Base-by-base conservation (phyloP, 1,284 basidiomycete genomes). In the Mycosarcoma maydis region DNA sequence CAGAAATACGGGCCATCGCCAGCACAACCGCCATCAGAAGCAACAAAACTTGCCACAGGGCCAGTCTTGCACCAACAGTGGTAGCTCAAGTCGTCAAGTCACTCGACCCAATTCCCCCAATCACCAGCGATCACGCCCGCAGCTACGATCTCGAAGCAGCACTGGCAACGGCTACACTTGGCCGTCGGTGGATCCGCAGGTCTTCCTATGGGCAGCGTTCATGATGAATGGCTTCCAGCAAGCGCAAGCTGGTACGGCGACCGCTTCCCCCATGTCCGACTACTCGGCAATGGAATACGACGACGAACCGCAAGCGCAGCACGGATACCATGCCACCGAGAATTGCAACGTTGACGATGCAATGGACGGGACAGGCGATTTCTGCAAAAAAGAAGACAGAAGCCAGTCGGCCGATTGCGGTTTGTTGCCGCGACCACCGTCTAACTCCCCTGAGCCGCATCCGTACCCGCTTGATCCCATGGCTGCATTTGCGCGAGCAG, bases 101-200 rank as follows among this genome's bases (percentile, higher is more conserved):
- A 33, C 30, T 6, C 42, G 42, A n/a, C 5, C 42, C 11, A 33
- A 20, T 20, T 44, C 30, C 3, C 42, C 42, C 27, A 44, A 44
- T 27, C n/a, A n/a, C 11, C 29, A 16, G n/a, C 37, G 37, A n/a
- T 4, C 29, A 17, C 42, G 17, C 20, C 42, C 19, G 7, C 32
- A 13, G 32, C 42, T 19, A 14, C 42, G 29, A 22, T 32, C 42
- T 1, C 42, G 40, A 11, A n/a, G 17, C 30, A 14, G 17, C 16
- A 44, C 19, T 22, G n/a, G 39, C 23, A 41, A n/a, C 17, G 10
- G 16, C 9, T 22, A 10, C 13, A 23, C 29, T 2, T 23, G 27
- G 10, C 42, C 42, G 6, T 23, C 33, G 4, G 16, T 44, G 27
- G 42, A 33, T 23, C 29, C 42, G 6, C 42, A 32, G 19, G 29